These are phyloP conservation scores for Fonsecaea pugnacius DNA, from an alignment of 2,329 filamentous ascomycete species.

Conservation along the genomic window DNA sequence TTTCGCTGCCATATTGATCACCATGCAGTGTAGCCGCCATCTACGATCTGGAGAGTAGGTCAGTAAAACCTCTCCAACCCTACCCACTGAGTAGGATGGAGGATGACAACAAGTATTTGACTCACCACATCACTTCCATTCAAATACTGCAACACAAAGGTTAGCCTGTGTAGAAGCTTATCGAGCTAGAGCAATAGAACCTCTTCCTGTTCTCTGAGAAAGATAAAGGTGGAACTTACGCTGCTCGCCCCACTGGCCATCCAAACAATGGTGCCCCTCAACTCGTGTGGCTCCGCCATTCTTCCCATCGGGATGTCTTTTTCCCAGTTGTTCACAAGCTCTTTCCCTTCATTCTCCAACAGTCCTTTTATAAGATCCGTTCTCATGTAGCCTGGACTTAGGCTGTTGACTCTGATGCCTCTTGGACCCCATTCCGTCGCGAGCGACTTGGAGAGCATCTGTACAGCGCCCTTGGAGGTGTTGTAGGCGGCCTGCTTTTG, in stretches of 20 bases:
- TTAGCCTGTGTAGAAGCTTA: neutral
- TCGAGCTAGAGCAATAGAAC: neutral
- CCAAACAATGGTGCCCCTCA: slow-evolving; percentile 44
- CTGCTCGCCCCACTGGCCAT: slow-evolving; percentile 31
- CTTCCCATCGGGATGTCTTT: slow-evolving; percentile 43
- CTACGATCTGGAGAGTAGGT: slow-evolving; percentile 26
- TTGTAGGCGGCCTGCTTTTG: slow-evolving; percentile 47
- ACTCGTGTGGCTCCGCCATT: slow-evolving; percentile 46
- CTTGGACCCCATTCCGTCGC: slow-evolving; percentile 46
- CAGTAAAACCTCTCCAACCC: neutral
- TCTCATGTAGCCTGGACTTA: slow-evolving; percentile 45
- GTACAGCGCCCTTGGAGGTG: slow-evolving; percentile 39
- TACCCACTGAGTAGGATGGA: neutral
- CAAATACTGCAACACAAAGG: slow-evolving; percentile 8
- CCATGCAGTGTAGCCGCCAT: slow-evolving; percentile 31
- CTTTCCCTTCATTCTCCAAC: slow-evolving; percentile 43
- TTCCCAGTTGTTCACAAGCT: slow-evolving; percentile 46
- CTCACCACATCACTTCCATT: slow-evolving; percentile 32
- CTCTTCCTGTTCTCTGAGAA: neutral
- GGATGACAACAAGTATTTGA: neutral
- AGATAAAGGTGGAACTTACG: neutral
- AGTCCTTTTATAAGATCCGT: slow-evolving; percentile 44
- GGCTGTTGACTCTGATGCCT: slow-evolving; percentile 47
- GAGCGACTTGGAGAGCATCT: slow-evolving; percentile 37
- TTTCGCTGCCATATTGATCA: neutral